Evolutionary conservation across 441 rosid genomes (phyloP).

Genomic region (Lepidium campestre): DNA sequence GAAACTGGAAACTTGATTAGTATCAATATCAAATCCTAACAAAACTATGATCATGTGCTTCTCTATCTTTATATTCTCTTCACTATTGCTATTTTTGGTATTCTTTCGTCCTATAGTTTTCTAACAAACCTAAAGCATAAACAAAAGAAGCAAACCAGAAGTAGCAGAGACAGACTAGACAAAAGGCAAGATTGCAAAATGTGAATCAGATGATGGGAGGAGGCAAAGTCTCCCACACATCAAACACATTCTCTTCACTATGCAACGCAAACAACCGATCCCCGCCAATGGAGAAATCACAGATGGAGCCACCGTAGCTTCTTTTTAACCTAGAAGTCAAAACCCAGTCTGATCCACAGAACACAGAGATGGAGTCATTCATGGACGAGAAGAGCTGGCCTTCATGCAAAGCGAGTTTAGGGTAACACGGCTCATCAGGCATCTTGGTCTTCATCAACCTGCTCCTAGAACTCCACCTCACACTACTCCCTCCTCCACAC

Average conservation of each 20-base stretch:
- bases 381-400: conserved; percentile 88
- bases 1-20: conserved; percentile 1
- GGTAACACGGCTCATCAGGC: conserved; percentile 90
- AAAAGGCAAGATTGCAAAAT: not conserved
- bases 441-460: conserved; percentile 72
- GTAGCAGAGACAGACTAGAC: not conserved
- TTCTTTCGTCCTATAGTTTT: not conserved
- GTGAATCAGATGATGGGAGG: conserved; percentile 51
- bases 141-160: not conserved
- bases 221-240: conserved; percentile 79
- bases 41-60: conserved; percentile 10
- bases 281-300: conserved; percentile 84
- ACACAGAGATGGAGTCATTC: conserved; percentile 86
- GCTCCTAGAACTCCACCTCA: conserved; percentile 95
- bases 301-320: conserved; percentile 72
- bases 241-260: conserved; percentile 84
- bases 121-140: not conserved
- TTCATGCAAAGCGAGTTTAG: conserved; percentile 69
- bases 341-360: conserved; percentile 83
- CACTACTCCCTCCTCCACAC: conserved; percentile 41
- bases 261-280: conserved; percentile 84
- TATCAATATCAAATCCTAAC: not conserved
- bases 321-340: conserved; percentile 72
- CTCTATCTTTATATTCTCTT: conserved; percentile 2
- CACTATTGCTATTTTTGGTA: conserved; percentile 12